Conservation (phyloP, 352 stramenopile species). For the Phytophthora fragariae region DNA sequence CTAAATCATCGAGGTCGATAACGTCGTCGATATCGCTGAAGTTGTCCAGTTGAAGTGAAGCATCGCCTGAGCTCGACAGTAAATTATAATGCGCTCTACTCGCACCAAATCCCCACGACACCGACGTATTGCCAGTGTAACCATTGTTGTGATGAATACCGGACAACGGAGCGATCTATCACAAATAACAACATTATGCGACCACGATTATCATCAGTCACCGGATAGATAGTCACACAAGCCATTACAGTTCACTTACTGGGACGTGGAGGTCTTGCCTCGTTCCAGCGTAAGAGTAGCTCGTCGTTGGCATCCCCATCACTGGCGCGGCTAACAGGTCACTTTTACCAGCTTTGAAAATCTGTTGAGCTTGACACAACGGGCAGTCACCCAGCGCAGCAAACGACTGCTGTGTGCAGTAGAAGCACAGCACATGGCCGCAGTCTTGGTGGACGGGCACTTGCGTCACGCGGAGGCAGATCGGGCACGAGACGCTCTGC, state of each 20-base stretch:
- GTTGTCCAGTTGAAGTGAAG: conserved; percentile 50
- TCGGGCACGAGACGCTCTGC: conserved; percentile 45
- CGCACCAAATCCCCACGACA: conserved; percentile 23
- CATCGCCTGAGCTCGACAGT: conserved; percentile 39
- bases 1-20: conserved; percentile 63
- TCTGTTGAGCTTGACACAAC: conserved; percentile 58
- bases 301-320: conserved; percentile 25
- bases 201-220: neutral
- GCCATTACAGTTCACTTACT: conserved; percentile 13
- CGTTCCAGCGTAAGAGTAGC: conserved; percentile 23
- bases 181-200: neutral
- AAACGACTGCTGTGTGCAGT: conserved; percentile 60
- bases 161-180: neutral
- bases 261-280: conserved; percentile 30
- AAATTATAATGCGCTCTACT: conserved; percentile 32
- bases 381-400: conserved; percentile 48
- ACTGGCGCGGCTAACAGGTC: conserved; percentile 7
- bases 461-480: conserved; percentile 54
- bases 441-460: conserved; percentile 57
- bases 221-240: neutral
- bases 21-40: conserved; percentile 67
- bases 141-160: conserved; percentile 9
- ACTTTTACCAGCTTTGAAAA: conserved; percentile 45
- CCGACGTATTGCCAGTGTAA: conserved; percentile 2
- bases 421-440: conserved; percentile 58